Evolutionary conservation across 352 stramenopile genomes (phyloP).

Genomic region (Phytophthora capsici): DNA sequence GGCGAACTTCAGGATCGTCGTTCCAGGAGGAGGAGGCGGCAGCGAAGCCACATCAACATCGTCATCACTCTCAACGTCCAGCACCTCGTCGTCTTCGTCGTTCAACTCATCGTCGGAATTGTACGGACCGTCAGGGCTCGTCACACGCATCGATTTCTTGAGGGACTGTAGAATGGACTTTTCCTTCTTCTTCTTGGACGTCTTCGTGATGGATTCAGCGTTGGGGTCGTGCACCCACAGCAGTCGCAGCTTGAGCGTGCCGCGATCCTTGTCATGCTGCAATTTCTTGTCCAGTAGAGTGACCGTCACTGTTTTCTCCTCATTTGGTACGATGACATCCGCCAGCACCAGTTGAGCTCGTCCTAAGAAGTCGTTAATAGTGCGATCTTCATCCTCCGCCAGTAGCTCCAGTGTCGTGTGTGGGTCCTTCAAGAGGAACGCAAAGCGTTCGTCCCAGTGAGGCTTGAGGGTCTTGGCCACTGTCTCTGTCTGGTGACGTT

Average conservation of each 20-base stretch:
- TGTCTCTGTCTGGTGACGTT: slow-evolving; percentile 72
- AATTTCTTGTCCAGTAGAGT: slow-evolving; percentile 66
- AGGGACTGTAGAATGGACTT: slow-evolving; percentile 59
- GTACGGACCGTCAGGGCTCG: slow-evolving; percentile 45
- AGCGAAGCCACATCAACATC: slow-evolving; percentile 28
- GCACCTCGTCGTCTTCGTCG: slow-evolving; percentile 56
- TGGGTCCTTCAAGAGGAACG: slow-evolving; percentile 59
- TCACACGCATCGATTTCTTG: slow-evolving; percentile 52
- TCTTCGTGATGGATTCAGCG: slow-evolving; percentile 48
- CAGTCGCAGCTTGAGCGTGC: slow-evolving; percentile 60
- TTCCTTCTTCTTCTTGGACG: slow-evolving; percentile 52
- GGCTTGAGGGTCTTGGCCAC: slow-evolving; percentile 77
- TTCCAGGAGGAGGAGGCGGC: slow-evolving; percentile 46
- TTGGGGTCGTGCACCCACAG: slow-evolving; percentile 60
- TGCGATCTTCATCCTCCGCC: slow-evolving; percentile 71
- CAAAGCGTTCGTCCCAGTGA: slow-evolving; percentile 79
- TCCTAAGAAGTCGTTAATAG: slow-evolving; percentile 79
- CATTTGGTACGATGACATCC: slow-evolving; percentile 50
- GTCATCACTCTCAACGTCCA: slow-evolving; percentile 30
- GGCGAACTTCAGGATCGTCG: slow-evolving; percentile 56
- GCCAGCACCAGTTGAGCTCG: slow-evolving; percentile 57
- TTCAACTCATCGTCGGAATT: slow-evolving; percentile 55
- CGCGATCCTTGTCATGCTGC: slow-evolving; percentile 57
- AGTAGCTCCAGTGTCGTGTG: slow-evolving; percentile 58
- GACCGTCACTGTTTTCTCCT: slow-evolving; percentile 57